Percentiles rank a stretch among this genome's conserved stretches.
These are phyloP conservation scores for Hypericum androsaemum DNA, from an alignment of 345 rosid genomes.

Conservation along the genomic window DNA sequence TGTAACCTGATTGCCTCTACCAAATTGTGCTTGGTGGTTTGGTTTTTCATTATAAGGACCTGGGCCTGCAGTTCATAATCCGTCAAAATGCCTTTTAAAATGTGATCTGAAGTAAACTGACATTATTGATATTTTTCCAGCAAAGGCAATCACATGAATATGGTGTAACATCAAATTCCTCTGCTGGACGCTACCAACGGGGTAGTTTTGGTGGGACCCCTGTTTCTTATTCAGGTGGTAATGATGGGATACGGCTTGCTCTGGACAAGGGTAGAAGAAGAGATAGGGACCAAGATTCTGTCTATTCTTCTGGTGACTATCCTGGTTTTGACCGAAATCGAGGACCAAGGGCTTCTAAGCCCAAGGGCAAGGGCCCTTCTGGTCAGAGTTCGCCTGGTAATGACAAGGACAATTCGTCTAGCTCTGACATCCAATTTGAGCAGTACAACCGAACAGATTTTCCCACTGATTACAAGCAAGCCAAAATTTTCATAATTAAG, in stretches of 20 bases:
- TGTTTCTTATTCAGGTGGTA: slow-evolving; percentile 27
- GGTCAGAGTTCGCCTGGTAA: slow-evolving; percentile 27
- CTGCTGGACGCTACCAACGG: slow-evolving; percentile 36
- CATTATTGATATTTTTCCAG: slow-evolving; percentile 16
- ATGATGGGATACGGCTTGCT: slow-evolving; percentile 27
- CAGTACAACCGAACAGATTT: slow-evolving; percentile 38
- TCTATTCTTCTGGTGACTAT: slow-evolving; percentile 32
- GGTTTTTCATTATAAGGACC: no score
- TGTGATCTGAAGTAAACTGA: not conserved
- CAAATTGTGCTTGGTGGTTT: no score
- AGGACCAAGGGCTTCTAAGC: slow-evolving; percentile 58
- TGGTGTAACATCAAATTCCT: slow-evolving; percentile 37
- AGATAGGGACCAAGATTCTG: slow-evolving; percentile 40
- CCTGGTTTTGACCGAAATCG: slow-evolving; percentile 43
- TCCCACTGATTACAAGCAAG: slow-evolving; percentile 42
- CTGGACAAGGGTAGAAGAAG: slow-evolving; percentile 46
- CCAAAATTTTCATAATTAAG: slow-evolving; percentile 59
- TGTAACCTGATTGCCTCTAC: no score
- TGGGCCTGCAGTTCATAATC: no score
- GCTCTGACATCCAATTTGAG: slow-evolving; percentile 13
- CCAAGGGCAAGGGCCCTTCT: slow-evolving; percentile 32
- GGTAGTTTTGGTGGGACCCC: slow-evolving; percentile 20
- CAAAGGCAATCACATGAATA: slow-evolving; percentile 35
- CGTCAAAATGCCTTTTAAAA: no score
- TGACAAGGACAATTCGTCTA: slow-evolving; percentile 23